Evolutionary conservation across 352 stramenopile genomes (phyloP).

Genomic region (Thalassiosira hispida): DNA sequence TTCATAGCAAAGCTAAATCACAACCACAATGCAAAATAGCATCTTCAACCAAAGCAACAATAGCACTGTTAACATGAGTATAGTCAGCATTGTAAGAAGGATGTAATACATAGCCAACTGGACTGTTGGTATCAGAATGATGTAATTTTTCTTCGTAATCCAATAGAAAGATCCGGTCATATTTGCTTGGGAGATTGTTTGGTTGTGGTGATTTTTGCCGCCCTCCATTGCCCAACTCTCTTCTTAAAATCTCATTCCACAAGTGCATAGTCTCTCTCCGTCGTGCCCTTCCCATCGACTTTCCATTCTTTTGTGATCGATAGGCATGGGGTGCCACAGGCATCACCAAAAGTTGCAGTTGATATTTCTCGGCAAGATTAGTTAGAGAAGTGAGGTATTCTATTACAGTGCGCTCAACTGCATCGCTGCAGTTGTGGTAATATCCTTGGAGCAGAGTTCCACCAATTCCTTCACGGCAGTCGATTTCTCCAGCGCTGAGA

Average conservation of each 20-base stretch:
- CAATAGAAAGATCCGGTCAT: conserved; percentile 45
- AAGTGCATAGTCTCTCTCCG: conserved; percentile 47
- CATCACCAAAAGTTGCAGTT: conserved; percentile 58
- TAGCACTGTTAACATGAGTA: conserved; percentile 68
- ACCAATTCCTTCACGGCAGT: conserved; percentile 90
- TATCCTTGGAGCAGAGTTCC: conserved; percentile 54
- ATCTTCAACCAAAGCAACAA: conserved; percentile 44
- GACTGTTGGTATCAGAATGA: conserved; percentile 30
- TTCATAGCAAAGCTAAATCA: conserved; percentile 45
- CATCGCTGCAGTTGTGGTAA: conserved; percentile 42
- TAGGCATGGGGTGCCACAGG: conserved; percentile 61
- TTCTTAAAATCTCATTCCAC: conserved; percentile 64
- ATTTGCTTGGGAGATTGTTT: background rate
- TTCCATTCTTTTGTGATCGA: conserved; percentile 55
- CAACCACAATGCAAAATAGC: conserved; percentile 49
- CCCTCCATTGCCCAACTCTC: conserved; percentile 15
- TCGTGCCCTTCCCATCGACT: conserved; percentile 44
- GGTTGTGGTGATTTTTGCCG: background rate
- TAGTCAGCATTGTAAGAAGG: conserved; percentile 61
- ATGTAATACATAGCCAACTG: conserved; percentile 55
- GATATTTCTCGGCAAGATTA: conserved; percentile 24
- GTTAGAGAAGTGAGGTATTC: conserved; percentile 53
- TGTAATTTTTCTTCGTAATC: conserved; percentile 50
- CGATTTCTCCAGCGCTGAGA: conserved; percentile 94
- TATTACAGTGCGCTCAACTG: conserved; percentile 45